Conservation (phyloP, 2,329 filamentous ascomycete species). For the Colletotrichum sansevieriae region DNA sequence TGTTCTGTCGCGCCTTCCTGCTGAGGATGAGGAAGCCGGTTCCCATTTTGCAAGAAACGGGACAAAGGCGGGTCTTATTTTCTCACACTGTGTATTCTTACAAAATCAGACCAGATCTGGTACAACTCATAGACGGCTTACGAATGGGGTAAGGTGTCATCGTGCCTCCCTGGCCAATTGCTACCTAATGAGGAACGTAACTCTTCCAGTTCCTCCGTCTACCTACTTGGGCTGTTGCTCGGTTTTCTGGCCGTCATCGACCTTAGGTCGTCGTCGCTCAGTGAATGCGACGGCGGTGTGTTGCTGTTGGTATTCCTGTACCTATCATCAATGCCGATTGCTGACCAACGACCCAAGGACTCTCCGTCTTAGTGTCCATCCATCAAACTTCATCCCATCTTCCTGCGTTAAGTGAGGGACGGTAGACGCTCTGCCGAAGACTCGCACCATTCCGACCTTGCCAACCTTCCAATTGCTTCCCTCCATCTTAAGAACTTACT, state of each 20-base stretch:
- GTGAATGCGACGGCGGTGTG: no score
- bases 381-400: slow-evolving; percentile 33
- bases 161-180: slow-evolving; percentile 6
- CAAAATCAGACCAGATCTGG: not conserved
- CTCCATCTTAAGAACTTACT: not conserved
- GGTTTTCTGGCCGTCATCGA: slow-evolving; percentile 10
- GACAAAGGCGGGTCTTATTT: not conserved
- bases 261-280: not conserved
- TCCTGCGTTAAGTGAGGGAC: slow-evolving; percentile 9
- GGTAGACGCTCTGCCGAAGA: slow-evolving; percentile 30
- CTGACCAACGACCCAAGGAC: no score
- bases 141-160: slow-evolving; percentile 33
- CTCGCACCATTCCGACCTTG: slow-evolving; percentile 17
- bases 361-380: slow-evolving; percentile 2
- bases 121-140: slow-evolving; percentile 22
- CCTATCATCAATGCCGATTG: not conserved
- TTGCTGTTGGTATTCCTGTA: not conserved
- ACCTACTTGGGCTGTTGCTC: not conserved
- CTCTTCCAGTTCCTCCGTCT: not conserved
- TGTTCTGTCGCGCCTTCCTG: not conserved
- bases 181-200: slow-evolving; percentile 8
- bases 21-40: not conserved
- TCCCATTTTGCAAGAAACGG: slow-evolving; percentile 26
- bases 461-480: no score
- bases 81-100: slow-evolving; percentile 27